A percentile compares a stretch with the other conserved stretches of the same genome.
These are phyloP conservation scores for Pseudogymnoascus sp. DNA, from an alignment of 2,329 filamentous ascomycete species.

Conservation along the genomic window DNA sequence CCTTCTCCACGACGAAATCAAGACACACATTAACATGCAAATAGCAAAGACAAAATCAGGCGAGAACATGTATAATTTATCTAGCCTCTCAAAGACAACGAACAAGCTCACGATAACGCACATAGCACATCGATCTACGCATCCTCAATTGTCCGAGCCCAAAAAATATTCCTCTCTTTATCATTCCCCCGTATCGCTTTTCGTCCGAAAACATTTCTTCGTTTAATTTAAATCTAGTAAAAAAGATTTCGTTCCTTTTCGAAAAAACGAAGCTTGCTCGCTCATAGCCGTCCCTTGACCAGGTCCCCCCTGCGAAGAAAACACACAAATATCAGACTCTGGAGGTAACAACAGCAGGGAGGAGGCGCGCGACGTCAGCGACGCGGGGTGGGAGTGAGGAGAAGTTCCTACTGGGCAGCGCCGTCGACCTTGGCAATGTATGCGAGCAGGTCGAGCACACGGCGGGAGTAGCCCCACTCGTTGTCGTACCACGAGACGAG, in stretches of 20 bases:
- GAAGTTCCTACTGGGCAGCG: slow-evolving; percentile 25
- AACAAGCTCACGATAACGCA: slow-evolving; percentile 7
- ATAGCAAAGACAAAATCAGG: background rate
- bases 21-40: background rate
- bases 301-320: slow-evolving; percentile 5
- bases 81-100: background rate
- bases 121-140: slow-evolving; percentile 3
- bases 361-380: slow-evolving; percentile 5
- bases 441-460: slow-evolving; percentile 73
- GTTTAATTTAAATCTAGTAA: background rate
- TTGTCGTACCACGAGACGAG: slow-evolving; percentile 98
- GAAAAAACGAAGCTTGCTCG: background rate
- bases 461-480: slow-evolving; percentile 99
- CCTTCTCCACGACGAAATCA: background rate
- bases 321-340: slow-evolving; percentile 6
- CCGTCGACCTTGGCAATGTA: slow-evolving; percentile 73
- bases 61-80: slow-evolving; percentile 7
- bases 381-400: slow-evolving; percentile 1
- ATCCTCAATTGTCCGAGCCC: slow-evolving; percentile 1
- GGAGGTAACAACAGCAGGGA: background rate
- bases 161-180: background rate
- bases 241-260: background rate
- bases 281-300: slow-evolving; percentile 2
- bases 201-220: background rate
- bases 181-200: background rate